Evolutionary conservation across 148 eudicot species (phyloP), one percentile per base, ranked within the genome.

Genomic region (Polygonum aviculare): DNA sequence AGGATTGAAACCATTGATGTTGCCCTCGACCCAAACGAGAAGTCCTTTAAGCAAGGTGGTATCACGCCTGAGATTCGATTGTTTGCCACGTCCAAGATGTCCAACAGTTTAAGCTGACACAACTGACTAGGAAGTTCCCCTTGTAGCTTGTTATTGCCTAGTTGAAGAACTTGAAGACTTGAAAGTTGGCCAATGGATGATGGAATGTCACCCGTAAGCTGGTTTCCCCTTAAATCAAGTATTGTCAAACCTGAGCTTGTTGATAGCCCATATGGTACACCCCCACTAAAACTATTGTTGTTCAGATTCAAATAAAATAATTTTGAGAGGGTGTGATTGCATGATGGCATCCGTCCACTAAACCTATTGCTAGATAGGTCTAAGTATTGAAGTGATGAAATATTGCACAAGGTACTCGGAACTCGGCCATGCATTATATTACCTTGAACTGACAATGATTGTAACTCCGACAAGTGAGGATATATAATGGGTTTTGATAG

Each of bases 51-150:
- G 76, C 83, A 81, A 16, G 35, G n/a, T 48, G 78, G 83, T 33
- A 81, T 69, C 2, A 72, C 2, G 6, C 82, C 79, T 2, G 33
- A 33, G 6, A 80, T 12, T 15, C 33, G 40, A 50, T 78, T 80
- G 41, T 26, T 21, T 12, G 82, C 77, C 7, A 82, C 50, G 67
- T 82, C 84, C 62, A 76, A 21, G 38, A 82, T 59, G 0, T 48
- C 44, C 11, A 40, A 31, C 0, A 15, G 10, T 0, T 3, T 2
- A 3, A 77, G 74, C 5, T 21, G 22, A 38, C 65, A 75, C n/a
- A 78, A 40, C 40, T 22, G n/a, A 4, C 4, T 1, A 0, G 84
- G 81, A 31, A 79, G 38, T n/a, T 15, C 3, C 1, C 75, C 80
- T 16, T 19, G 33, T 3, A 81, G 39, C 22, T 35, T 21, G 55